Base-by-base conservation (phyloP, 345 rosid species). In the Melaleuca alternifolia region DNA sequence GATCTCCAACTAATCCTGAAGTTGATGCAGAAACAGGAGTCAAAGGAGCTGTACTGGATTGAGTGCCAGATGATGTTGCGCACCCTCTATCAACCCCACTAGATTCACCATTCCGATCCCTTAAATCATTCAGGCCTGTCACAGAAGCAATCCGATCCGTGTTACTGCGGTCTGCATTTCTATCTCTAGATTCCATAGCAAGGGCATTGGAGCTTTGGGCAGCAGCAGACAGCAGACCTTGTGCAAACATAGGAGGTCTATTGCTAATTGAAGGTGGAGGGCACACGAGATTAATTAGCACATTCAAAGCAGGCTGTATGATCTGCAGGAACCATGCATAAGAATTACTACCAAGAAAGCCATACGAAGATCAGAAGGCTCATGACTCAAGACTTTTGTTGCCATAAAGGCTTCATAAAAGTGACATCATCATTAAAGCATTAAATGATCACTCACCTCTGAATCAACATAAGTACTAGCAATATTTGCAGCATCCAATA, bases 261-360 rank as follows among this genome's bases (percentile, higher is more conserved):
- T 95, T 95, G 93, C 98, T 97, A 87, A 97, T 92, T 85, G 99
- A 96, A 91, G 99, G 99, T 10, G 99, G 99, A 57, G 99, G 98
- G 86, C 99, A 97, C 87, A 97, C 99, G 89, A 97, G 96, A 90
- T 95, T 96, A 91, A 97, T 93, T 83, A 97, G 91, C 87, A 96
- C 98, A 91, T 93, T 95, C 85, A 97, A 91, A 65, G 99, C 99
- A 86, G 98, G 96, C 93, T 96, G 99, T 92, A 96, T 93, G 62
- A 95, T 95, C 99, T 97, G 93, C 91, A 92, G 87, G 54, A 50
- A 57, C 50, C 46, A 54, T 30, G 33, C 56, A 79, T 51, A 33
- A 46, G 16, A 41, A 30, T 24, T 41, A 81, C n/a, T 50, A 81
- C 16, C 56, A 84, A 54, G n/a, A 84, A 50, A 82, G 44, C 28